phyloP scores from a whole-genome alignment of 2,329 filamentous ascomycete species.

The Pestalotiopsis sp. region DNA sequence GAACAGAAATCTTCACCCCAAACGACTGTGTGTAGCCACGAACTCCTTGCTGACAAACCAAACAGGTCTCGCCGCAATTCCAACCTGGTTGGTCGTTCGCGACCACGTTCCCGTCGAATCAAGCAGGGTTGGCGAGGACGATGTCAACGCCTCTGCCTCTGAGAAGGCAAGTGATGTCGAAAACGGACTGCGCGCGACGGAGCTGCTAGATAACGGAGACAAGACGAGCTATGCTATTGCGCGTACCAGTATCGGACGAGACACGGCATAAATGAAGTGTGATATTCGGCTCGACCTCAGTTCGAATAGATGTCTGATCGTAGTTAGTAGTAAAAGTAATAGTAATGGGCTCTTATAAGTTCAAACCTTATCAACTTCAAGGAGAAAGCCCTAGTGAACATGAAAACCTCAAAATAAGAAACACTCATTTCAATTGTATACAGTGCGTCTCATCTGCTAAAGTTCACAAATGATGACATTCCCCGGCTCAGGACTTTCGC shows the following conservation, averaged over 20 bases:
- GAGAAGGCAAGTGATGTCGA: neutral
- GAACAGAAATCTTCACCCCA: no score
- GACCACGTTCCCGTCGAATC: slow-evolving; percentile 29
- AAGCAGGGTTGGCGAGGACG: neutral
- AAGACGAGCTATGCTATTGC: neutral
- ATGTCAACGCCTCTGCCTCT: neutral
- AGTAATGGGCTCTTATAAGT: no score
- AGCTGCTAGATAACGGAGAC: neutral
- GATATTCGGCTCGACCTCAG: neutral
- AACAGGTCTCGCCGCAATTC: slow-evolving; percentile 27
- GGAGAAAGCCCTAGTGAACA: no score
- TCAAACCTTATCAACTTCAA: no score
- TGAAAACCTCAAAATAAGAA: no score
- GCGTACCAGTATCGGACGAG: neutral
- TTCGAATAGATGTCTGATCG: neutral
- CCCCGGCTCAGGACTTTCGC: neutral
- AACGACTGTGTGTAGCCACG: neutral
- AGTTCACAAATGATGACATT: neutral
- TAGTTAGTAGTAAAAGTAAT: no score
- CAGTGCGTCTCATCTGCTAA: neutral
- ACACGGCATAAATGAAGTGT: neutral
- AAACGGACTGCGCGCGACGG: neutral
- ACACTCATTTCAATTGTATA: neutral
- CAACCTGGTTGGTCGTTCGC: slow-evolving; percentile 33
- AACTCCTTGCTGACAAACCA: neutral